A percentile compares a stretch with the other conserved stretches of the same genome.
phyloP scores from a whole-genome alignment of 306 rosid genomes.

The Castanopsis chinensis region DNA sequence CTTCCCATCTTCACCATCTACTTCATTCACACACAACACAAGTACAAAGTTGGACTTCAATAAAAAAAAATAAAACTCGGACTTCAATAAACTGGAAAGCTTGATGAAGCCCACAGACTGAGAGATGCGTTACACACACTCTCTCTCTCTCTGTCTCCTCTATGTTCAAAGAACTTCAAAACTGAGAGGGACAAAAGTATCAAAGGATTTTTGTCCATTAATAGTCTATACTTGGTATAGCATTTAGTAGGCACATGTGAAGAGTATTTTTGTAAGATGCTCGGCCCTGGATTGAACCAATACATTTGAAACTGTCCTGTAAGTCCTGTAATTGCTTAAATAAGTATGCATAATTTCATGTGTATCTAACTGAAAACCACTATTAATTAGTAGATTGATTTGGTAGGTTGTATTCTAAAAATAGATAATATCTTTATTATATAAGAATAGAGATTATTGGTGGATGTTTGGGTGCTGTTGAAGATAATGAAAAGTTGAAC shows the following conservation, averaged over 20 bases:
- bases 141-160: background rate
- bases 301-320: background rate
- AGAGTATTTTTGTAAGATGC: constrained; percentile 7
- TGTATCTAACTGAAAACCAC: background rate
- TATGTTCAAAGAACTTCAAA: background rate
- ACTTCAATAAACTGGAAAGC: background rate
- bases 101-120: background rate
- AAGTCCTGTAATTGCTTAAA: background rate
- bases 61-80: background rate
- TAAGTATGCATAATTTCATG: background rate
- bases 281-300: background rate
- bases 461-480: constrained; percentile 16
- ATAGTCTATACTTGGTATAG: constrained; percentile 19
- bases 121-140: too few relatives aligned
- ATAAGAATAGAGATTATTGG: background rate
- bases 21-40: constrained; percentile 12
- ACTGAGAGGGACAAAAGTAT: background rate
- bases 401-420: background rate
- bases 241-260: background rate
- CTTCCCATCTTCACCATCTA: constrained; percentile 34
- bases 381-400: background rate
- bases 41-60: too few relatives aligned
- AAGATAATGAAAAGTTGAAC: constrained; percentile 6
- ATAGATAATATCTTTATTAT: background rate
- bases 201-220: constrained; percentile 13